Base-by-base conservation (phyloP, 768 basidiomycete genomes). In the Serendipita vermifera region DNA sequence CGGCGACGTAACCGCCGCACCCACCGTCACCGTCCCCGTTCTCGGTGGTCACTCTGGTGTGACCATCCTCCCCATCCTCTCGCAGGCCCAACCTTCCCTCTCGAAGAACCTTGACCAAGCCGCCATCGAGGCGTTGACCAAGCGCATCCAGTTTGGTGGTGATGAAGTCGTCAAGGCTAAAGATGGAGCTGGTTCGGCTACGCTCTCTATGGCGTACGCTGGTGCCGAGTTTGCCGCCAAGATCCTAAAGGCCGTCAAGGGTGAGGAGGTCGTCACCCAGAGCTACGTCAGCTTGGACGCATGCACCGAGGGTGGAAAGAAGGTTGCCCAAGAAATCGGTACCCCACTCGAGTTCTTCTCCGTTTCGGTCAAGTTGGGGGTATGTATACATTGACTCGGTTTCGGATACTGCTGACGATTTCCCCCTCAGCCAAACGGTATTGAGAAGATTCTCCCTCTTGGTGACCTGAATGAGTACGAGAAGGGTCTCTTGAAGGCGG, bases 141-240 rank as follows among this genome's bases (percentile, higher is more conserved):
- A 89, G 57, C 85, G 89, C 62, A 89, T 96, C 64, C 92, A 94
- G 69, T 96, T 87, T 65, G 93, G 93, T 57, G 93, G 92, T 57
- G 93, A 96, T 63, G 93, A 98, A 72, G 93, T 98, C 65, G 94
- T 98, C 68, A 87, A 96, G 73, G 96, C 96, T 38, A 99, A 99
- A 75, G 85, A 89, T 64, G 83, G 83, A 61, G 81, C 83, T 54
- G 96, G 96, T 40, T 92, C 89, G 31, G 93, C 93, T 6, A 96
- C 92, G n/a, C 80, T 94, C 57, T 91, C 88, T 32, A 97, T 97
- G 92, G 91, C 91, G 1, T 90, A 85, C 63, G 88, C 94, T 54
- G 94, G 92, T 57, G 87, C 87, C 51, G 83, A 90, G 70, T 98
- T 98, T 65, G 80, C 90, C 27, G 69, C 69, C 62, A 87, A 89